Base-by-base conservation (phyloP, 768 basidiomycete species). In the Termitomyces titanicus region DNA sequence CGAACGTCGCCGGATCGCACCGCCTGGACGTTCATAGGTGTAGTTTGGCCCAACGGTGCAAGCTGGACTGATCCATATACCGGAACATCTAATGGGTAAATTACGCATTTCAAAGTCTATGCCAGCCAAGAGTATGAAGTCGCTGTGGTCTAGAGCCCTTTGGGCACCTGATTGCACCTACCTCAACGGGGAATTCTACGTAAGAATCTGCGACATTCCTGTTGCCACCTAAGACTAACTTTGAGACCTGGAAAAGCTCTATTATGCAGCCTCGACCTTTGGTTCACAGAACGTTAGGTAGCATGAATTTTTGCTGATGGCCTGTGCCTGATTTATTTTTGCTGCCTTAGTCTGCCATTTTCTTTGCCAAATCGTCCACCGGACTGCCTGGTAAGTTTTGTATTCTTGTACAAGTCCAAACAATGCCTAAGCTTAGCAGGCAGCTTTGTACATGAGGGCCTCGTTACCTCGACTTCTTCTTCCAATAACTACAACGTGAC, bases 241-340 rank as follows among this genome's bases (percentile, higher is more conserved):
- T 35, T 27, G 27, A 18, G 17, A 17, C 43, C 22, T 58, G n/a
- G 7, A 29, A 8, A 45, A 81, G 81, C 67, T 82, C 5, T 82
- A 80, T 66, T 83, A 82, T 61, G 66, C 80, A 1, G 81, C 81
- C 1, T 81, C 80, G 1, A 76, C 72, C 47, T 82, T 82, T 61
- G 81, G 81, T 17, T 79, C 78, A 0, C 76, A 79, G 62, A 78
- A 78, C 9, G 76, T 75, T 60, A 38, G n/a, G 60, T 43, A 24
- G n/a, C n/a, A 29, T 29, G 6, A 54, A 35, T 24, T 46, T 20
- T 20, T 12, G 38, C 11, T 42, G 10, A n/a, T 10, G 22, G 13
- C 5, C 38, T 35, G 18, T n/a, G 1, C 4, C 4, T 55, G 37
- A 42, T 11, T 42, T 45, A n/a, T 33, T 35, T 34, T 29, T 24